Percentiles rank a stretch among this genome's conserved stretches.
Evolutionary conservation across 2,329 filamentous ascomycete species (phyloP).

Genomic region (Penicillium sp.): DNA sequence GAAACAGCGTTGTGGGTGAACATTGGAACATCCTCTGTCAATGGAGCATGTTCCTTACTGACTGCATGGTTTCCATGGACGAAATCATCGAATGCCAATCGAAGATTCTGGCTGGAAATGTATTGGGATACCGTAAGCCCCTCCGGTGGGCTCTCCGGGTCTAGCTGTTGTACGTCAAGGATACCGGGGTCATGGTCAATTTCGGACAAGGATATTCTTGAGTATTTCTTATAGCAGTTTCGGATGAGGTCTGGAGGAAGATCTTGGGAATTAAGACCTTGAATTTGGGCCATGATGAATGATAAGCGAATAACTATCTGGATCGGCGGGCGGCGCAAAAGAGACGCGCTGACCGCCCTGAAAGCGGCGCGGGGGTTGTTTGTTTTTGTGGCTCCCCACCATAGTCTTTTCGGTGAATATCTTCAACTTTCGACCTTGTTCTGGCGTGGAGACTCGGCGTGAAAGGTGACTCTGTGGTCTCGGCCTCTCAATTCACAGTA

Average conservation of each 20-base stretch:
- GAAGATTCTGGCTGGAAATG: constrained; percentile 27
- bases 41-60: constrained; percentile 10
- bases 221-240: constrained; percentile 67
- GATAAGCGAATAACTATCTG: neutral
- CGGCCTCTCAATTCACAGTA: constrained; percentile 1
- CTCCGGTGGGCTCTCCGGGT: constrained; percentile 26
- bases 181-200: constrained; percentile 53
- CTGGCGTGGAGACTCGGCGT: constrained; percentile 6
- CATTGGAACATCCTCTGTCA: constrained; percentile 30
- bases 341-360: constrained; percentile 30
- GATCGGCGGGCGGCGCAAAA: constrained; percentile 4
- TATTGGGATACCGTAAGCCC: constrained; percentile 27
- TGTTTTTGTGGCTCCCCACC: constrained; percentile 32
- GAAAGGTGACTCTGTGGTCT: constrained; percentile 7
- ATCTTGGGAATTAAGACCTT: constrained; percentile 65
- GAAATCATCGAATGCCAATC: constrained; percentile 31
- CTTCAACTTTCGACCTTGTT: constrained; percentile 7
- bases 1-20: constrained; percentile 33
- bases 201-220: constrained; percentile 52
- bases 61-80: constrained; percentile 12
- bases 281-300: constrained; percentile 30
- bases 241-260: constrained; percentile 67
- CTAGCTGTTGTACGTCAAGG: constrained; percentile 48
- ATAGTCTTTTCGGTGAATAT: constrained; percentile 9
- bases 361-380: constrained; percentile 30